Percentiles rank a stretch among this genome's conserved stretches.
Conservation (phyloP, 2,329 filamentous ascomycete species). For the Talaromyces sp. region DNA sequence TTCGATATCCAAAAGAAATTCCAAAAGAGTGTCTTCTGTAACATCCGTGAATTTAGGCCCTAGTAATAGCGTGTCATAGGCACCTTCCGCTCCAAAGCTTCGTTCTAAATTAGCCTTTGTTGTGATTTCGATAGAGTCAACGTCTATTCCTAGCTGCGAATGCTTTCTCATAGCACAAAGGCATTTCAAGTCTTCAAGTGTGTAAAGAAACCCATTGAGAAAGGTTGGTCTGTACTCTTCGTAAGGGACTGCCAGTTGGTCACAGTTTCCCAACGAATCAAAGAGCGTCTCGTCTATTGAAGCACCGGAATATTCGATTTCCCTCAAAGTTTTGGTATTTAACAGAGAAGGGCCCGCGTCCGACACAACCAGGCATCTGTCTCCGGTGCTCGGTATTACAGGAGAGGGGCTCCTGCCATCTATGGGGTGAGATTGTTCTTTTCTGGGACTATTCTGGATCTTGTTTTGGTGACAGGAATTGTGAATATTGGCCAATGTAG, state of each 20-base stretch:
- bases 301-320: not conserved
- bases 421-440: not conserved
- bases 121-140: too few relatives aligned
- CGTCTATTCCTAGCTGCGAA: not conserved
- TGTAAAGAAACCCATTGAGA: not conserved
- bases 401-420: not conserved
- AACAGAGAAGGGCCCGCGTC: not conserved
- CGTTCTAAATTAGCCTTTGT: not conserved
- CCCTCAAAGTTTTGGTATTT: not conserved
- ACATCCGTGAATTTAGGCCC: not conserved
- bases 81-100: not conserved
- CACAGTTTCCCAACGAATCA: not conserved
- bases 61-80: not conserved
- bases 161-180: not conserved
- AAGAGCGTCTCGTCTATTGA: not conserved
- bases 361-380: not conserved
- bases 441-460: not conserved
- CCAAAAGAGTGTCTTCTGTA: not conserved
- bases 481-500: not conserved
- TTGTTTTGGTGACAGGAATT: not conserved
- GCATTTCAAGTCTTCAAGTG: constrained; percentile 7
- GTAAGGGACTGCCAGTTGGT: constrained; percentile 2
- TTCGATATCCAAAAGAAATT: not conserved
- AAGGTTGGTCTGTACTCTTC: constrained; percentile 1
- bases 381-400: not conserved